A percentile compares a stretch with the other conserved stretches of the same genome.
Evolutionary conservation across 768 basidiomycete genomes (phyloP).

Genomic region (Suillus placidus): DNA sequence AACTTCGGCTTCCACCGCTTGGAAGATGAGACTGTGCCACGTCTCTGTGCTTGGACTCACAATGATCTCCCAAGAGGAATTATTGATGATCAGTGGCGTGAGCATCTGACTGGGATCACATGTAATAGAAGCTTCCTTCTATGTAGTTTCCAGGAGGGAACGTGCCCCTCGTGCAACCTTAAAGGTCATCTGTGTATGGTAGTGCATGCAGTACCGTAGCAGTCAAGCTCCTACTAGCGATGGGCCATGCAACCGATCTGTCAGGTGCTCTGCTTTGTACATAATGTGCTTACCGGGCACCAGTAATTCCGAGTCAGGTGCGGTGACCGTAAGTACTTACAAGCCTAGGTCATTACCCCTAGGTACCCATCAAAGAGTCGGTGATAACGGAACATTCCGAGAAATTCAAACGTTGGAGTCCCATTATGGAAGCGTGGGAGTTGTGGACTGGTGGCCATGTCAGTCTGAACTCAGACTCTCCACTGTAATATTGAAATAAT

Average conservation of each 20-base stretch:
- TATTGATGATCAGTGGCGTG: background rate
- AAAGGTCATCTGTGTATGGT: background rate
- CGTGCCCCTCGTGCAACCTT: background rate
- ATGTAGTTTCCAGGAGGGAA: background rate
- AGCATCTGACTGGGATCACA: background rate
- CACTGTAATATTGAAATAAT: background rate
- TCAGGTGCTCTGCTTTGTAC: background rate
- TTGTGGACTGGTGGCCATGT: background rate
- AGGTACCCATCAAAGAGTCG: too few relatives aligned
- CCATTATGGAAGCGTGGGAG: background rate
- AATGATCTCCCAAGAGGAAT: background rate
- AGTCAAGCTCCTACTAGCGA: background rate
- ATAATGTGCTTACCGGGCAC: too few relatives aligned
- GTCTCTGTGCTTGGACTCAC: background rate
- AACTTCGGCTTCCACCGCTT: background rate
- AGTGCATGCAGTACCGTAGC: background rate
- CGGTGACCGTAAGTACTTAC: too few relatives aligned
- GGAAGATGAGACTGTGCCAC: slow-evolving; percentile 1
- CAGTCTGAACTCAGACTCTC: background rate
- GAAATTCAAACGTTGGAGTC: background rate
- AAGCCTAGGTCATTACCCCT: too few relatives aligned
- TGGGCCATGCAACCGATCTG: background rate
- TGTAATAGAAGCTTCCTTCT: background rate
- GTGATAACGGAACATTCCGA: slow-evolving; percentile 1
- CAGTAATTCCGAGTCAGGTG: too few relatives aligned